Evolutionary conservation across 2,329 filamentous ascomycete species (phyloP).

Genomic region (Talaromyces piceae): DNA sequence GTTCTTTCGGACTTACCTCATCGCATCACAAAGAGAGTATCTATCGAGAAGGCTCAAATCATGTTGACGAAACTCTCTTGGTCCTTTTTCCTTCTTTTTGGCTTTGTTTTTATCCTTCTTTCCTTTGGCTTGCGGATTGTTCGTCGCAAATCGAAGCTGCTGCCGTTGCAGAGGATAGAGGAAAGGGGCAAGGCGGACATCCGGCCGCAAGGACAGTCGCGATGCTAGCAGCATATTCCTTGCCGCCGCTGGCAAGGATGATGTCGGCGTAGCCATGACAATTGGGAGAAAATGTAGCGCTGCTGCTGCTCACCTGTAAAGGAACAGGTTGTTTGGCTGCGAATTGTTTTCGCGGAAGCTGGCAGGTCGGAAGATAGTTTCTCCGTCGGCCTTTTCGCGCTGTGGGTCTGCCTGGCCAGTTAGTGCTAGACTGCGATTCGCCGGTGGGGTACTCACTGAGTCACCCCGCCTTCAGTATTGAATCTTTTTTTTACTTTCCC

Average conservation of each 20-base stretch:
- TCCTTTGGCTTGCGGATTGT: constrained; percentile 33
- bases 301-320: not conserved
- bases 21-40: constrained; percentile 82
- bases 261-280: constrained; percentile 29
- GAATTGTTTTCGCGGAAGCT: constrained; percentile 11
- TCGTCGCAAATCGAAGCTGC: constrained; percentile 31
- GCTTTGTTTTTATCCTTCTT: constrained; percentile 33
- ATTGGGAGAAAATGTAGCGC: not conserved
- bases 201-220: constrained; percentile 21
- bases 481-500: not conserved
- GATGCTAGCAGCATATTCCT: constrained; percentile 28
- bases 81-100: constrained; percentile 56
- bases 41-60: constrained; percentile 60
- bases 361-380: constrained; percentile 6
- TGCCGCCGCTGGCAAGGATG: constrained; percentile 27
- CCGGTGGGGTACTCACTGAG: constrained; percentile 8
- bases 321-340: not conserved
- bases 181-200: constrained; percentile 23
- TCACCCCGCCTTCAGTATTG: constrained; percentile 6
- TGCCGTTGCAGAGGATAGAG: constrained; percentile 22
- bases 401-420: not conserved
- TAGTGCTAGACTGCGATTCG: not conserved
- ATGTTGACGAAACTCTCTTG: constrained; percentile 56
- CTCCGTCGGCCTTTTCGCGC: not conserved
- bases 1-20: constrained; percentile 51